Base-by-base conservation (phyloP, 2,329 filamentous ascomycete species). In the Aureobasidium sp. region DNA sequence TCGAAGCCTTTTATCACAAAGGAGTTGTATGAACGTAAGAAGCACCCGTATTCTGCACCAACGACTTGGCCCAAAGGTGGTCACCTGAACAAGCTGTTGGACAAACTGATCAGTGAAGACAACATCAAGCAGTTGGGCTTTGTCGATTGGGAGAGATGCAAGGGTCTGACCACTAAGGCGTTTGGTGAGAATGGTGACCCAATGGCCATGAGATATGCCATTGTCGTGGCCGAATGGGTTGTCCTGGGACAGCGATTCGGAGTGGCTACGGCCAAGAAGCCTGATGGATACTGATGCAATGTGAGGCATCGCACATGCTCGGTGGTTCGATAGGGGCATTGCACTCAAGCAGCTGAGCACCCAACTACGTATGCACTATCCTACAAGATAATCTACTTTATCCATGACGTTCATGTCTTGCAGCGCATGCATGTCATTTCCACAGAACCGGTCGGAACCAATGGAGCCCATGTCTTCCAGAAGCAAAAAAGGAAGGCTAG, bases 11-110 rank as follows among this genome's bases (percentile, higher is more conserved):
- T 77, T 65, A 75, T 83, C 61, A 80, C 80, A 0, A 70, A 78
- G 15, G 81, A 83, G 69, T 67, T 83, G 5, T 83, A 82, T 67
- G 68, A 73, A 34, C 71, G 78, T 10, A 77, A 71, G 63, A 83
- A 83, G 67, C 74, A 79, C 48, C 74, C 78, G 0, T 83, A 78
- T 64, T 67, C 74, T n/a, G 80, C 78, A 1, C 81, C 80, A 0
- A 70, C 71, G 0, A 69, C 65, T 27, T 83, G 74, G 65, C 71
- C 72, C 1, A 66, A 68, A 0, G 71, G 73, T 34, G 80, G 81
- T 0, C 76, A 78, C 1, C 60, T 84, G 32, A 74, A 81, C 57
- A 65, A 68, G 37, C 62, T 74, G 3, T 66, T 74, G 8, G 62
- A 66, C 21, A 59, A 63, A 7, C 64, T 74, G 41, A 66, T 75